A percentile compares a stretch with the other conserved stretches of the same genome.
Conservation (phyloP, 805 yeast genomes). For the Lachancea cidri region DNA sequence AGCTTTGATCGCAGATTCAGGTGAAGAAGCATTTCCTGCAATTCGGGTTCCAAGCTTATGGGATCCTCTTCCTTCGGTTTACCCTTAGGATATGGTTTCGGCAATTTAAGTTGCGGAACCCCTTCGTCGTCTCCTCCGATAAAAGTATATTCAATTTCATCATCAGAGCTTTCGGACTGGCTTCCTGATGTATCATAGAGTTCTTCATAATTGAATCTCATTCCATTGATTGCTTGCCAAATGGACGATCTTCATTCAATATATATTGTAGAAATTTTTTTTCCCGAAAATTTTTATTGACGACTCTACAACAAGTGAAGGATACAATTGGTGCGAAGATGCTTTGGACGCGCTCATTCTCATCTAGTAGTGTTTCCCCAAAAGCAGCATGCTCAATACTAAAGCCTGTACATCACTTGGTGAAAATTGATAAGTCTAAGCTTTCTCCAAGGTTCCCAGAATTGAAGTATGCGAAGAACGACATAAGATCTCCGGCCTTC, state of each 20-base stretch:
- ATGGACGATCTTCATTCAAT: not conserved
- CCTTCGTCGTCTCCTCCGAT: slow-evolving; percentile 16
- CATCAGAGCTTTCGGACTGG: slow-evolving; percentile 8
- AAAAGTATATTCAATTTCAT: slow-evolving; percentile 10
- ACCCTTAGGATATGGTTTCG: slow-evolving; percentile 7
- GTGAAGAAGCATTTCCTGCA: slow-evolving; percentile 10
- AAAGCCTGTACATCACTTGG: slow-evolving; percentile 87
- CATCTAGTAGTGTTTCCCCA: slow-evolving; percentile 33
- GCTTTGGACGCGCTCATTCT: slow-evolving; percentile 16
- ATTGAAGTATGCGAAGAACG: slow-evolving; percentile 60
- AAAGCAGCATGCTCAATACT: slow-evolving; percentile 66
- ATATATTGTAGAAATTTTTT: not conserved
- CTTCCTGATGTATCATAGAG: slow-evolving; percentile 8
- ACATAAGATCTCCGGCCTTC: slow-evolving; percentile 73
- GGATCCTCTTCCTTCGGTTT: slow-evolving; percentile 1
- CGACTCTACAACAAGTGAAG: not conserved
- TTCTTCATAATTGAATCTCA: slow-evolving; percentile 19
- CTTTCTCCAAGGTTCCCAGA: slow-evolving; percentile 73
- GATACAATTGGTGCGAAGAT: slow-evolving; percentile 1
- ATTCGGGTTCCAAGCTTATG: slow-evolving; percentile 12
- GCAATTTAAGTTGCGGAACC: slow-evolving; percentile 17
- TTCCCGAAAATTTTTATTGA: not conserved
- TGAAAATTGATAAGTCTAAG: slow-evolving; percentile 65
- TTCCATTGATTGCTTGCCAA: slow-evolving; percentile 1
- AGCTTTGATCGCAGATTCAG: slow-evolving; percentile 17